These are phyloP conservation scores for Ulota crispa DNA, from an alignment of 225 moss, liverwort and hornwort genomes.

Conservation along the genomic window DNA sequence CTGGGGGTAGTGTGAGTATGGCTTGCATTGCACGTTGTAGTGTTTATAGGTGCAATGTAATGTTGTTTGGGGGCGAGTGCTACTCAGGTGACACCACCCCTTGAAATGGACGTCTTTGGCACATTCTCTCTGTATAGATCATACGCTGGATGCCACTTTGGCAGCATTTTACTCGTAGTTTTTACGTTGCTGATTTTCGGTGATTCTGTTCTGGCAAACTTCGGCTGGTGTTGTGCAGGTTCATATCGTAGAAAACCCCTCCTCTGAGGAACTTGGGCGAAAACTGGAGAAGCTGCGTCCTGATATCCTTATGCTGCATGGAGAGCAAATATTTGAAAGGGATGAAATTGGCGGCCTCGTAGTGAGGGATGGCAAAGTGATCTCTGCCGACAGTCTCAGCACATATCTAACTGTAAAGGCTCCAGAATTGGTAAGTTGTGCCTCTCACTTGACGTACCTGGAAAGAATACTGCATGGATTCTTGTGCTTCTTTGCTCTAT, in stretches of 20 bases:
- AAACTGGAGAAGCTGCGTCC: slow-evolving; percentile 78
- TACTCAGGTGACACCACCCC: not conserved
- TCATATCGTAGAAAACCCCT: slow-evolving; percentile 66
- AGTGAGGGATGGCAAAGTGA: slow-evolving; percentile 51
- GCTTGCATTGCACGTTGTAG: not conserved
- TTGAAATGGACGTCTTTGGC: not conserved
- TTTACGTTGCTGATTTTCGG: not conserved
- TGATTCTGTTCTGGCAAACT: not conserved
- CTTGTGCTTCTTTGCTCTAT: not conserved
- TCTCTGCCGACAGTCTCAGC: slow-evolving; percentile 55
- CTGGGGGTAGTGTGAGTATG: not conserved
- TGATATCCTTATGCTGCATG: slow-evolving; percentile 82
- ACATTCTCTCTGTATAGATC: not conserved
- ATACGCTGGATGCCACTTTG: not conserved
- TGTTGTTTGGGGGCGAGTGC: not conserved
- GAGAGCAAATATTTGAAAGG: slow-evolving; percentile 55
- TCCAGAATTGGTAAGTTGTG: slow-evolving; percentile 68
- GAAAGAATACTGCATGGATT: not conserved
- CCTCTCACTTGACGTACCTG: not conserved
- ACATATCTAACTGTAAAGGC: slow-evolving; percentile 61
- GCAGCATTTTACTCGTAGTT: not conserved
- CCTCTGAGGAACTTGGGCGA: slow-evolving; percentile 70
- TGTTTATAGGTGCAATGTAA: not conserved
- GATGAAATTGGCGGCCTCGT: slow-evolving; percentile 66
- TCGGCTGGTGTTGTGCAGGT: slow-evolving; percentile 54